Base-by-base conservation (phyloP, 2,329 filamentous ascomycete species). In the Sporothrix globosa region DNA sequence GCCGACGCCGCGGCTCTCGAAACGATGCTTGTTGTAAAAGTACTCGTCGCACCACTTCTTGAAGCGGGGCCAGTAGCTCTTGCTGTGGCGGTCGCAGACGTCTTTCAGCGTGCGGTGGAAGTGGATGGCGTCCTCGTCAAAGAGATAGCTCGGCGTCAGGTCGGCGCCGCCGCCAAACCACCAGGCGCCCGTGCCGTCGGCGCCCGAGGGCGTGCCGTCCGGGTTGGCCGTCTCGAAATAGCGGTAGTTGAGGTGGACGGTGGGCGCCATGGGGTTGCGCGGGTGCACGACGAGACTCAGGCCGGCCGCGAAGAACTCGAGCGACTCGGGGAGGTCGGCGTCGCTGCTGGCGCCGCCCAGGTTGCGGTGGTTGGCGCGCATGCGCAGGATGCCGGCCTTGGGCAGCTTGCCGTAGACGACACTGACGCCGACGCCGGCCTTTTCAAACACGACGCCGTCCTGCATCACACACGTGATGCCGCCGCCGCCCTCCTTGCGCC, bases 41-140 rank as follows among this genome's bases (percentile, higher is more conserved):
- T 99, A 99, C 76, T 96, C 89, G 80, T 99, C 96, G 80, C 96
- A 99, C 96, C 96, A 99, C 78, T 91, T 90, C 84, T 99, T 99
- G 87, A 98, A 99, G 68, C 90, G 89, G 14, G 93, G 90, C 80
- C 96, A 99, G 84, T 97, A 99, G 50, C 85, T 87, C 79, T 92
- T 92, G 83, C 97, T 92, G 80, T 99, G 96, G 75, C 91, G 90
- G 81, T 99, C 96, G 82, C 96, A 99, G 21, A 91, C 91, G 60
- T 93, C 89, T 82, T 97, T 98, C 77, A 99, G 90, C 2, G 91
- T 93, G 79, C 89, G 89, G 85, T 99, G 96, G 87, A 99, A 99
- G 81, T 97, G 95, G 71, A 96, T 92, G 50, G 92, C 95, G 79
- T 99, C 96, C 80, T 99, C 96, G 76, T 97, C 95, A 81, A 97